These are phyloP conservation scores for Jimgerdemannia flammicorona DNA, from an alignment of 192 early-diverging fungal genomes.

Conservation along the genomic window DNA sequence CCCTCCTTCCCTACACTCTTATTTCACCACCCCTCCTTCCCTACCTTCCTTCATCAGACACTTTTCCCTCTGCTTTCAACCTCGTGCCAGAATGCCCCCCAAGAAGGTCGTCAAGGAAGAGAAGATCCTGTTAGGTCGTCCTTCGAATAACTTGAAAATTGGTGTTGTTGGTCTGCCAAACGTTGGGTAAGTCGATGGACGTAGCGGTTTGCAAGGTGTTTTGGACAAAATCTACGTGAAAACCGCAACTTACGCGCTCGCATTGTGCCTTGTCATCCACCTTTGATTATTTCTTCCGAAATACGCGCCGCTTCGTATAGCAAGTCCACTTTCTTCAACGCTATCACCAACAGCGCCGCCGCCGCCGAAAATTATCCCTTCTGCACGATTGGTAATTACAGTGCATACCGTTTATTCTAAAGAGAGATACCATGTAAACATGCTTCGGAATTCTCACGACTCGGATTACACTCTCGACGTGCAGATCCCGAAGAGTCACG, in stretches of 20 bases:
- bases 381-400: constrained; percentile 76
- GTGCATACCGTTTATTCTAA: neutral
- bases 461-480: no score
- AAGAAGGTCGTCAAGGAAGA: constrained; percentile 77
- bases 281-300: neutral
- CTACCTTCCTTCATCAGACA: neutral
- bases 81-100: constrained; percentile 57
- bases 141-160: constrained; percentile 87
- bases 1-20: neutral
- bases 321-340: constrained; percentile 87
- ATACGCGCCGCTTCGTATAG: constrained; percentile 16
- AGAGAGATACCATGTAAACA: neutral
- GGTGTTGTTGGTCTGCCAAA: constrained; percentile 98
- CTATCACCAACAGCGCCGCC: constrained; percentile 64
- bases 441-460: no score
- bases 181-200: constrained; percentile 55
- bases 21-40: neutral
- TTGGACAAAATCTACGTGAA: neutral
- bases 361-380: constrained; percentile 96
- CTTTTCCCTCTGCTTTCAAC: constrained; percentile 17
- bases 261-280: neutral
- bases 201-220: neutral
- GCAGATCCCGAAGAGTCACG: constrained; percentile 87
- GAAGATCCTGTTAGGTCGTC: constrained; percentile 74
- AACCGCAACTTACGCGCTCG: neutral